A percentile compares a stretch with the other conserved stretches of the same genome.
Evolutionary conservation across 2,329 filamentous ascomycete species (phyloP).

Genomic region (Bimuria novae-zelandiae): DNA sequence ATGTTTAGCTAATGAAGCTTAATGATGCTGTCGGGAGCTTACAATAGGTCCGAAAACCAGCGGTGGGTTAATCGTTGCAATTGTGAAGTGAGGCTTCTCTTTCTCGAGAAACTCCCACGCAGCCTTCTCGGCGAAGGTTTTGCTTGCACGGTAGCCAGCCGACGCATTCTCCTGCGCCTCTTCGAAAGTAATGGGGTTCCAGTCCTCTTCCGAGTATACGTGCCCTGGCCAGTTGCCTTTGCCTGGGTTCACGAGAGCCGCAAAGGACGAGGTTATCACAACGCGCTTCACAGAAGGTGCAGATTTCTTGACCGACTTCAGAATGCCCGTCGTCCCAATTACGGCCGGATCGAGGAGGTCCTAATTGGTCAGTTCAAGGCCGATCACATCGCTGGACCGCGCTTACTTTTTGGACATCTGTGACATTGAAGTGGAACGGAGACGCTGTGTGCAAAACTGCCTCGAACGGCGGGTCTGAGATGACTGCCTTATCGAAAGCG

Average conservation of each 20-base stretch:
- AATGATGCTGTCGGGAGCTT: slow-evolving; percentile 9
- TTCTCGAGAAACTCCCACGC: slow-evolving; percentile 59
- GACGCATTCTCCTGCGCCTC: slow-evolving; percentile 52
- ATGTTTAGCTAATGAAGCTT: slow-evolving; percentile 12
- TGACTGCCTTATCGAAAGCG: slow-evolving; percentile 67
- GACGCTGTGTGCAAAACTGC: slow-evolving; percentile 59
- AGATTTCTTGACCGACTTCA: slow-evolving; percentile 64
- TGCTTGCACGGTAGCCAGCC: slow-evolving; percentile 58
- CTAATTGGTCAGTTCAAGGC: slow-evolving; percentile 21
- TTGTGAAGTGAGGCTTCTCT: slow-evolving; percentile 56
- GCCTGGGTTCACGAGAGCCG: slow-evolving; percentile 63
- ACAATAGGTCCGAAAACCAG: slow-evolving; percentile 57
- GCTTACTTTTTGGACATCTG: slow-evolving; percentile 67
- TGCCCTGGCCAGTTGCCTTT: slow-evolving; percentile 57
- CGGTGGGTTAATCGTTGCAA: slow-evolving; percentile 57
- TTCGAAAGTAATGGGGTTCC: slow-evolving; percentile 61
- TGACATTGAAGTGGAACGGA: slow-evolving; percentile 75
- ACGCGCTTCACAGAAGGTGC: slow-evolving; percentile 73
- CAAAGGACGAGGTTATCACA: slow-evolving; percentile 71
- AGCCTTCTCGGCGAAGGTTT: slow-evolving; percentile 64
- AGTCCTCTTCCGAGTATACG: slow-evolving; percentile 59
- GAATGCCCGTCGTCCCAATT: slow-evolving; percentile 66
- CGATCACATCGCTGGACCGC: background rate
- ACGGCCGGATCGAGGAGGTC: slow-evolving; percentile 64
- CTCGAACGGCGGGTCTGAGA: slow-evolving; percentile 69